Evolutionary conservation across 768 basidiomycete genomes (phyloP).

Genomic region (Lactifluus echinatus): DNA sequence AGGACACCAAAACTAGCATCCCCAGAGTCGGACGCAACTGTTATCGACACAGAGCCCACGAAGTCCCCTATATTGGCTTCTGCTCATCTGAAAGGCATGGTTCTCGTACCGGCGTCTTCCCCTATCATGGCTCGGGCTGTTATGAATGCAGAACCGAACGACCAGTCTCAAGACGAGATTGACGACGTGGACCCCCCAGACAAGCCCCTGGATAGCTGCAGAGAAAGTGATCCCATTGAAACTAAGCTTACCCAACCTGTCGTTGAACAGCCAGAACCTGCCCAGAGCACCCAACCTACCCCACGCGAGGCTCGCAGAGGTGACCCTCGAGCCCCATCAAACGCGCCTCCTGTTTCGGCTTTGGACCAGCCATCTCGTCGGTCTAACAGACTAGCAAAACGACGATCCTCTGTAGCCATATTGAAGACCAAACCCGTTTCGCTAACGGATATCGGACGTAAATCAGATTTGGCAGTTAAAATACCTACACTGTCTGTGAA

Average conservation of each 20-base stretch:
- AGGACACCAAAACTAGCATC: background rate
- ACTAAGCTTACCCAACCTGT: background rate
- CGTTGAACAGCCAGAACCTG: background rate
- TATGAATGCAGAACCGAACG: background rate
- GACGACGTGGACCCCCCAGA: slow-evolving; percentile 16
- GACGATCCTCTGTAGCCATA: background rate
- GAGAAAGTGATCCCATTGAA: slow-evolving; percentile 20
- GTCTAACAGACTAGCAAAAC: slow-evolving; percentile 10
- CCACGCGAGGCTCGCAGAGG: background rate
- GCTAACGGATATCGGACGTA: background rate
- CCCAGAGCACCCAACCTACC: background rate
- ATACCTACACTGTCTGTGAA: background rate
- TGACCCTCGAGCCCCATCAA: background rate
- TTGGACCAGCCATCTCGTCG: slow-evolving; percentile 10
- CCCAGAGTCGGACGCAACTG: slow-evolving; percentile 5
- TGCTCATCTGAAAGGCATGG: background rate
- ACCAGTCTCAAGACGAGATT: background rate
- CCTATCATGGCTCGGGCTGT: background rate
- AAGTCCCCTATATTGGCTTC: background rate
- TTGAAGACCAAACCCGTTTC: background rate
- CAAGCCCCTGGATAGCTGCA: background rate
- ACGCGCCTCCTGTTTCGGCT: background rate
- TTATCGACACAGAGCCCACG: slow-evolving; percentile 4
- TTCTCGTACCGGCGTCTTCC: slow-evolving; percentile 15
- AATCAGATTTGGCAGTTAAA: background rate